phyloP scores from a whole-genome alignment of 345 rosid species.

The Excoecaria cochinchinensis region DNA sequence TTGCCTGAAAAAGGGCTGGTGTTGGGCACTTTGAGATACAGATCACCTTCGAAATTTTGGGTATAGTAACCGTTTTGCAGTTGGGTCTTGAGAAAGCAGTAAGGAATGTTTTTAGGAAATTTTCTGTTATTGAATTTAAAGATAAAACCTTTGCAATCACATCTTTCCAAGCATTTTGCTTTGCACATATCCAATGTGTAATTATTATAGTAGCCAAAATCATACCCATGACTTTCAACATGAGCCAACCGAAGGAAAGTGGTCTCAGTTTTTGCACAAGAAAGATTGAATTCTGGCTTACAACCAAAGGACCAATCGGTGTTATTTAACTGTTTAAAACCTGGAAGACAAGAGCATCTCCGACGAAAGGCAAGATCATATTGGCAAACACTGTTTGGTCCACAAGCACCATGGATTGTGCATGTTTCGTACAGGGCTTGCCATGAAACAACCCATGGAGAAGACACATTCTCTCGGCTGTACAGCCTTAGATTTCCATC shows the following conservation, averaged over 20 bases:
- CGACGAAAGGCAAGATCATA: constrained; percentile 5
- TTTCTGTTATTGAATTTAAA: background rate
- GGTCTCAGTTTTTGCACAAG: background rate
- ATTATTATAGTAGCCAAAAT: background rate
- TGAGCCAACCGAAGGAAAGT: background rate
- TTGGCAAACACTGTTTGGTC: constrained; percentile 23
- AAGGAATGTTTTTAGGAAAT: background rate
- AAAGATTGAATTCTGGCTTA: background rate
- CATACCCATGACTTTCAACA: constrained; percentile 6
- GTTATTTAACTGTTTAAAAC: constrained; percentile 19
- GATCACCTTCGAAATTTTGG: background rate
- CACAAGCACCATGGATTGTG: constrained; percentile 28
- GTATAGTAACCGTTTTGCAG: background rate
- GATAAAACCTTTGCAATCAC: constrained; percentile 8
- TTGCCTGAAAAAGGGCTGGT: background rate
- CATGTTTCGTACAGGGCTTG: constrained; percentile 12
- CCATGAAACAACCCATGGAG: constrained; percentile 29
- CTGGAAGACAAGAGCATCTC: constrained; percentile 26
- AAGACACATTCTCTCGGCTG: constrained; percentile 18
- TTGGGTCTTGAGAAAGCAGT: constrained; percentile 5
- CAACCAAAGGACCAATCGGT: constrained; percentile 34
- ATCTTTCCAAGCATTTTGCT: background rate
- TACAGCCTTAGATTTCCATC: constrained; percentile 33
- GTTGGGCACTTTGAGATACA: constrained; percentile 16
- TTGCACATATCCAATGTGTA: constrained; percentile 2